Evolutionary conservation across 768 basidiomycete species (phyloP).

Genomic region (Phlebiopsis flavidoalba): DNA sequence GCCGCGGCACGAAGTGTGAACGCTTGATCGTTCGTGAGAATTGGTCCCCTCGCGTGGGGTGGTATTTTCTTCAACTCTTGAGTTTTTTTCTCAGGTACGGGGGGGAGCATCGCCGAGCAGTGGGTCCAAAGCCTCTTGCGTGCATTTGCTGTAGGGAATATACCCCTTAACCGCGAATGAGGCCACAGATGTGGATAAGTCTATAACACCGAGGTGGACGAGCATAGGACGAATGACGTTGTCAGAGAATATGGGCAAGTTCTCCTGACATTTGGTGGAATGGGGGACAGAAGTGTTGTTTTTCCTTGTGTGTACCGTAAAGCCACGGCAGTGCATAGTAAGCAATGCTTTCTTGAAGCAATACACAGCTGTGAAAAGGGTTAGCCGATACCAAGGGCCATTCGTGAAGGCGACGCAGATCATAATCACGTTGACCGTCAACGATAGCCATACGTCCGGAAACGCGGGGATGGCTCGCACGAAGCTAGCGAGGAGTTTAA

Average conservation of each 20-base stretch:
- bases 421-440: constrained; percentile 58
- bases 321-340: constrained; percentile 62
- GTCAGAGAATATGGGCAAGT: constrained; percentile 69
- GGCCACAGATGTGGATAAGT: constrained; percentile 42
- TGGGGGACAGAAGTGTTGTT: constrained; percentile 46
- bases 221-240: constrained; percentile 84
- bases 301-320: constrained; percentile 55
- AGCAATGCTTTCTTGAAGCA: constrained; percentile 90
- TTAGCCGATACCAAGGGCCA: constrained; percentile 2
- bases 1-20: constrained; percentile 76
- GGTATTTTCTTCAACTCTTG: constrained; percentile 9
- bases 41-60: constrained; percentile 43
- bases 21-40: constrained; percentile 55
- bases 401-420: constrained; percentile 11
- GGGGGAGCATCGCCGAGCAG: constrained; percentile 34
- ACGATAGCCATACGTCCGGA: constrained; percentile 69
- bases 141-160: constrained; percentile 48
- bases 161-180: constrained; percentile 35
- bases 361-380: constrained; percentile 57
- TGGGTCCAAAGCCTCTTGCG: constrained; percentile 30
- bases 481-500: constrained; percentile 41
- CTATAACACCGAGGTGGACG: constrained; percentile 69
- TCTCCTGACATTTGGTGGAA: constrained; percentile 55
- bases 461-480: constrained; percentile 78
- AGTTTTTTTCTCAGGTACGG: constrained; percentile 2